phyloP scores from a whole-genome alignment of 1,139 yeast genomes.

The Zygoascus hellenicus region DNA sequence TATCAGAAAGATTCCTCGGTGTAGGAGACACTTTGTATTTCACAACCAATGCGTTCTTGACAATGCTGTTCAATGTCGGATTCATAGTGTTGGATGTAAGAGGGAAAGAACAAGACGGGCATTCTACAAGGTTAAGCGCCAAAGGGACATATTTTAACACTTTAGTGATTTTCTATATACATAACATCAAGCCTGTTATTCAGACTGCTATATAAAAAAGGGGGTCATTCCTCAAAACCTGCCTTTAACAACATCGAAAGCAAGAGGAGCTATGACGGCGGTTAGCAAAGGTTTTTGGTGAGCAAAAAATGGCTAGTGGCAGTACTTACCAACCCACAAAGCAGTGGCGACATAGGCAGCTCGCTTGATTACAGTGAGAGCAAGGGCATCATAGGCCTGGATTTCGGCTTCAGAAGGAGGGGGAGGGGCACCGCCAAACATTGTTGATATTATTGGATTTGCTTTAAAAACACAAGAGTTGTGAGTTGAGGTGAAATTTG shows the following conservation, averaged over 20 bases:
- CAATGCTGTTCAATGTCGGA: conserved; percentile 16
- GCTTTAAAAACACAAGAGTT: background rate
- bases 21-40: conserved; percentile 27
- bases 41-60: conserved; percentile 27
- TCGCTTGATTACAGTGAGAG: conserved; percentile 57
- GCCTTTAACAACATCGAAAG: conserved; percentile 36
- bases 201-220: too few relatives aligned
- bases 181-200: background rate
- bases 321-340: conserved; percentile 51
- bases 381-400: conserved; percentile 63
- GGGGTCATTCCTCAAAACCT: conserved; percentile 27
- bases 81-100: conserved; percentile 4
- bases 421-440: conserved; percentile 78
- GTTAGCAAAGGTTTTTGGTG: conserved; percentile 4
- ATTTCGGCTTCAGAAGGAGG: conserved; percentile 74
- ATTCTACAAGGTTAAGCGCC: background rate
- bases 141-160: too few relatives aligned
- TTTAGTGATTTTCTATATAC: background rate
- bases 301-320: background rate
- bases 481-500: background rate
- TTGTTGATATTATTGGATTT: conserved; percentile 25
- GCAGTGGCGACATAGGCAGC: conserved; percentile 72
- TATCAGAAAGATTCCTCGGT: conserved; percentile 27
- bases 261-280: conserved; percentile 35
- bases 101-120: background rate